Conservation (phyloP, 2,329 filamentous ascomycete species). For the Cladophialophora exuberans region DNA sequence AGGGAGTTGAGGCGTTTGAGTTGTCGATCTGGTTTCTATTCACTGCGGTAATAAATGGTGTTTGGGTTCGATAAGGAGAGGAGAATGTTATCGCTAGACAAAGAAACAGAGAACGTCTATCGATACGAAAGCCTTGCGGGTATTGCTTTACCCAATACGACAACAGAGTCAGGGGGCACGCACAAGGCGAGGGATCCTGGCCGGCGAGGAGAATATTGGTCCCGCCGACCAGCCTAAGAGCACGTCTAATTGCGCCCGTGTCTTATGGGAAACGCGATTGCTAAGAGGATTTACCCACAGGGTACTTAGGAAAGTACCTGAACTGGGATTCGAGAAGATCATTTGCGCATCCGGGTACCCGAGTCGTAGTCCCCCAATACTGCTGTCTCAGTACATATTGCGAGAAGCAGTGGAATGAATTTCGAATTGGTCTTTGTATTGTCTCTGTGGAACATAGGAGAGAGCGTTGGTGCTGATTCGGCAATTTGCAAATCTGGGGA, state of each 20-base stretch:
- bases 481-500: constrained; percentile 27
- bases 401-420: not conserved
- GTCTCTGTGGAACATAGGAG: constrained; percentile 5
- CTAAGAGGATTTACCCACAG: constrained; percentile 18
- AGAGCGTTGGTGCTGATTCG: constrained; percentile 22
- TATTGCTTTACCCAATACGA: constrained; percentile 30
- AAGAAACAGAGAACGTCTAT: constrained; percentile 19
- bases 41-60: too few relatives aligned
- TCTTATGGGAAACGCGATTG: constrained; percentile 23
- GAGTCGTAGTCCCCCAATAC: constrained; percentile 1
- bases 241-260: constrained; percentile 30
- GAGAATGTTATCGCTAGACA: constrained; percentile 18
- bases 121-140: constrained; percentile 29
- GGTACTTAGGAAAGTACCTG: not conserved
- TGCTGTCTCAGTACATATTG: not conserved
- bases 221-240: constrained; percentile 27
- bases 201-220: constrained; percentile 22
- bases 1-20: not conserved
- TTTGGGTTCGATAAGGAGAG: constrained; percentile 8
- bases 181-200: constrained; percentile 13
- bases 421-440: constrained; percentile 11
- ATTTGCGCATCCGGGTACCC: not conserved
- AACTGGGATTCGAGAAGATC: not conserved
- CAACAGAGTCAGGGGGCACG: constrained; percentile 23
- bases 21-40: not conserved